Percentiles rank a stretch among this genome's conserved stretches.
These are phyloP conservation scores for Leucocoprinus gongylophorus DNA, from an alignment of 1,284 basidiomycete species.

Conservation along the genomic window DNA sequence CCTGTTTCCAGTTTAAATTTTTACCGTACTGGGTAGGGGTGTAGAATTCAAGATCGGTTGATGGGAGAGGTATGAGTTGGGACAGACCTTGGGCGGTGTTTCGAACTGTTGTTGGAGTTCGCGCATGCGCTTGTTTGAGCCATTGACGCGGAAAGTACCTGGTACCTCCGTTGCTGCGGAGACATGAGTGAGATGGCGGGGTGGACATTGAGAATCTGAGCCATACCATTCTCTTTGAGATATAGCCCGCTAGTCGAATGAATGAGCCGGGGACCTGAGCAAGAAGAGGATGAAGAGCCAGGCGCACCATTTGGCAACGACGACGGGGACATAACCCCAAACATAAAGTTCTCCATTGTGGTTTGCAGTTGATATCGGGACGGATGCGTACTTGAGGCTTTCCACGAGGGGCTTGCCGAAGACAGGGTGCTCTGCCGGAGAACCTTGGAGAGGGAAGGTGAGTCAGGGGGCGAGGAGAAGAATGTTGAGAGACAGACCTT, in stretches of 20 bases:
- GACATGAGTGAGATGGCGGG: slow-evolving; percentile 10
- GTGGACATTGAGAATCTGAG: slow-evolving; percentile 8
- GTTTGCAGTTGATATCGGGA: slow-evolving; percentile 92
- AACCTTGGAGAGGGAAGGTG: slow-evolving; percentile 12
- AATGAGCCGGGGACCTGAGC: slow-evolving; percentile 10
- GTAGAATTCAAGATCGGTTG: slow-evolving; percentile 2
- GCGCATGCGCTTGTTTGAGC: slow-evolving; percentile 91
- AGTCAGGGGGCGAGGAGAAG: background rate
- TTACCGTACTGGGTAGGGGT: slow-evolving; percentile 73
- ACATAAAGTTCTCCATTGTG: slow-evolving; percentile 78
- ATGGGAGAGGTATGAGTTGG: slow-evolving; percentile 7
- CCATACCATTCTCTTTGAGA: slow-evolving; percentile 81
- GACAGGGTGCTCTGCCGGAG: slow-evolving; percentile 42
- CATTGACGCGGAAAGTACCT: slow-evolving; percentile 92
- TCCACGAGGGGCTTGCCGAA: slow-evolving; percentile 85
- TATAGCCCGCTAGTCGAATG: slow-evolving; percentile 62
- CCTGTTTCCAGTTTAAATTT: slow-evolving; percentile 81
- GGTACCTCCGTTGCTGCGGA: slow-evolving; percentile 83
- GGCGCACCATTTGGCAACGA: slow-evolving; percentile 92
- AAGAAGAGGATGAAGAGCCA: slow-evolving; percentile 5
- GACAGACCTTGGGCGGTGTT: slow-evolving; percentile 73
- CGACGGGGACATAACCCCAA: slow-evolving; percentile 93
- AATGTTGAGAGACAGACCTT: slow-evolving; percentile 6
- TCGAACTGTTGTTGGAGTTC: slow-evolving; percentile 92
- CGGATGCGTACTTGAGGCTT: slow-evolving; percentile 81